A percentile compares a stretch with the other conserved stretches of the same genome.
phyloP scores from a whole-genome alignment of 2,329 filamentous ascomycete species.

The Aspergillus neoniger region DNA sequence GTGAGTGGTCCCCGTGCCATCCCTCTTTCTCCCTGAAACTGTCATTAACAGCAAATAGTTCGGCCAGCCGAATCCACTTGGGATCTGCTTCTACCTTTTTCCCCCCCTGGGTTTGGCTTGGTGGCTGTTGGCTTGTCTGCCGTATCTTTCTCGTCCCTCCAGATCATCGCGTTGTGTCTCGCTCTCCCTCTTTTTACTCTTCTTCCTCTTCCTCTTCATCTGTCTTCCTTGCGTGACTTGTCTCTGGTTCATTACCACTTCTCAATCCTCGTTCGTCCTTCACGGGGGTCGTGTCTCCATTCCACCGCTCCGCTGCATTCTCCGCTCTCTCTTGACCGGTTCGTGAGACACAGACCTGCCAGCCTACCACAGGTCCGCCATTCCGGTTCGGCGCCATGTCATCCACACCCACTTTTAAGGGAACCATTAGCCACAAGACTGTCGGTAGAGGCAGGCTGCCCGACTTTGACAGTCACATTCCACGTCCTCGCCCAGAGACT shows the following conservation, averaged over 20 bases:
- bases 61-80: conserved; percentile 19
- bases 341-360: conserved; percentile 25
- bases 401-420: conserved; percentile 59
- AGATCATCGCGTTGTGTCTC: conserved; percentile 12
- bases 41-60: conserved; percentile 24
- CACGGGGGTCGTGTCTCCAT: conserved; percentile 3
- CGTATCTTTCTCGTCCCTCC: conserved; percentile 27
- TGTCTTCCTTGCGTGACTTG: conserved; percentile 8
- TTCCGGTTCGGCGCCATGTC: conserved; percentile 50
- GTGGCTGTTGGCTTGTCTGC: conserved; percentile 11
- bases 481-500: conserved; percentile 60
- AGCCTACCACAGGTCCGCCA: conserved; percentile 5
- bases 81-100: not conserved
- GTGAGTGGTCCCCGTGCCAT: conserved; percentile 6
- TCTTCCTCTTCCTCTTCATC: conserved; percentile 15
- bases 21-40: conserved; percentile 6
- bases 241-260: conserved; percentile 7
- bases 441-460: conserved; percentile 58
- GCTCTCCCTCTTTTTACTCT: conserved; percentile 18
- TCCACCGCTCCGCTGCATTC: conserved; percentile 11
- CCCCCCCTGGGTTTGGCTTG: not conserved
- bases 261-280: conserved; percentile 5
- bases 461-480: conserved; percentile 59
- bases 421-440: conserved; percentile 53
- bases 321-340: conserved; percentile 21